Conservation (phyloP, 371 early-diverging fungal species). For the Mortierella sp. region DNA sequence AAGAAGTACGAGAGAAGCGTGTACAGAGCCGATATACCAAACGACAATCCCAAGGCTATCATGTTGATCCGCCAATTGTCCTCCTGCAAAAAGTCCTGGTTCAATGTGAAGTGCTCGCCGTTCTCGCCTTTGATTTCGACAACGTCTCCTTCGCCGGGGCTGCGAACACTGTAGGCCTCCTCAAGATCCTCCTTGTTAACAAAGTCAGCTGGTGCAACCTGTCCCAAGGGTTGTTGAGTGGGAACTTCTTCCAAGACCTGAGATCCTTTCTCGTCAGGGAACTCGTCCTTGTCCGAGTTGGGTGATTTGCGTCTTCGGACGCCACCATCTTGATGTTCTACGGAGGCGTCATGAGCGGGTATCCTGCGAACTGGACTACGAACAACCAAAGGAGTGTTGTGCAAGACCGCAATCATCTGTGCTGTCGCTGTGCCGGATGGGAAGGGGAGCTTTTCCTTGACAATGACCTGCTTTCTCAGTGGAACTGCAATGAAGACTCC, state of each 20-base stretch:
- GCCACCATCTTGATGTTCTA: too few species aligned
- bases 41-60: slow-evolving; percentile 63
- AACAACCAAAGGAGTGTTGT: slow-evolving; percentile 57
- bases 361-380: too few species aligned
- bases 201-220: slow-evolving; percentile 2
- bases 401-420: slow-evolving; percentile 84
- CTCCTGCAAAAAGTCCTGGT: slow-evolving; percentile 54
- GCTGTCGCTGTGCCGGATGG: slow-evolving; percentile 93
- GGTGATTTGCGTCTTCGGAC: too few species aligned
- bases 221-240: slow-evolving; percentile 7
- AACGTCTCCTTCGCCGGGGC: not conserved
- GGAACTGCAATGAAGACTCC: slow-evolving; percentile 93
- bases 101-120: slow-evolving; percentile 43
- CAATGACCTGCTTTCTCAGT: slow-evolving; percentile 80
- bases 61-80: slow-evolving; percentile 72
- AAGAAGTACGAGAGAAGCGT: slow-evolving; percentile 74
- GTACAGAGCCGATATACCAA: slow-evolving; percentile 69
- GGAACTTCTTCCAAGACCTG: not conserved
- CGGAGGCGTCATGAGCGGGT: too few species aligned
- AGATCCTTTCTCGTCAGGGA: too few species aligned
- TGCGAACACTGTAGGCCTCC: not conserved
- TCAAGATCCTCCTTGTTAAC: not conserved
- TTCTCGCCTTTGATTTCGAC: slow-evolving; percentile 40
- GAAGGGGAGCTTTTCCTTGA: slow-evolving; percentile 84
- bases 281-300: too few species aligned